These are phyloP conservation scores for Aspergillus steynii DNA, from an alignment of 495 filamentous ascomycete species.

Conservation along the genomic window DNA sequence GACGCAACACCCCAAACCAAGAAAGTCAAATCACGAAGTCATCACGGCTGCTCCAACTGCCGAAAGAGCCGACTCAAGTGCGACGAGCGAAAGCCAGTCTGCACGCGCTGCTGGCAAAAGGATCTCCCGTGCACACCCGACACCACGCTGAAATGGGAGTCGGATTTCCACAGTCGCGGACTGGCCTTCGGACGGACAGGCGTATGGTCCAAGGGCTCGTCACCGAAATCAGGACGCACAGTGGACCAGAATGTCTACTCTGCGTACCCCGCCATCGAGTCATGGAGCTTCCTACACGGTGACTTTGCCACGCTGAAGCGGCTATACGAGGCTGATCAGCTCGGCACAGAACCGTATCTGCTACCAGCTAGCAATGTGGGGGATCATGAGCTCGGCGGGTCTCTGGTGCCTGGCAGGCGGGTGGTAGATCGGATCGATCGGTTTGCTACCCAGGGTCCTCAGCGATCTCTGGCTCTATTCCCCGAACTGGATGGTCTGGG, in stretches of 20 bases:
- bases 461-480: constrained; percentile 28
- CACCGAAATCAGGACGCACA: constrained; percentile 8
- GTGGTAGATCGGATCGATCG: neutral
- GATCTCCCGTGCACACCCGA: constrained; percentile 41
- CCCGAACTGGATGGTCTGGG: constrained; percentile 28
- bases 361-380: neutral
- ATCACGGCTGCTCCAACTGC: constrained; percentile 45
- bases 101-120: constrained; percentile 41
- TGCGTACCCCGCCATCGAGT: constrained; percentile 7
- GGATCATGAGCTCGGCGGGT: neutral
- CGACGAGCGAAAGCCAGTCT: constrained; percentile 43
- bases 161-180: constrained; percentile 45
- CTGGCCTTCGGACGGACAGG: constrained; percentile 46
- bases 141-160: constrained; percentile 47
- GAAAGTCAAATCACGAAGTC: constrained; percentile 43
- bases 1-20: neutral
- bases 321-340: neutral
- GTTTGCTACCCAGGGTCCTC: constrained; percentile 7
- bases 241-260: constrained; percentile 14
- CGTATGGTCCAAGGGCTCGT: constrained; percentile 40
- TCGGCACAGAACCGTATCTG: neutral
- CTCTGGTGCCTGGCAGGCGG: neutral
- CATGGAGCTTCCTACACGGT: constrained; percentile 6
- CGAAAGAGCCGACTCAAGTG: constrained; percentile 45
- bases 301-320: neutral